A percentile compares a stretch with the other conserved stretches of the same genome.
Evolutionary conservation across 176 grass and related monocot species (phyloP).

Genomic region (Carex littledalei): DNA sequence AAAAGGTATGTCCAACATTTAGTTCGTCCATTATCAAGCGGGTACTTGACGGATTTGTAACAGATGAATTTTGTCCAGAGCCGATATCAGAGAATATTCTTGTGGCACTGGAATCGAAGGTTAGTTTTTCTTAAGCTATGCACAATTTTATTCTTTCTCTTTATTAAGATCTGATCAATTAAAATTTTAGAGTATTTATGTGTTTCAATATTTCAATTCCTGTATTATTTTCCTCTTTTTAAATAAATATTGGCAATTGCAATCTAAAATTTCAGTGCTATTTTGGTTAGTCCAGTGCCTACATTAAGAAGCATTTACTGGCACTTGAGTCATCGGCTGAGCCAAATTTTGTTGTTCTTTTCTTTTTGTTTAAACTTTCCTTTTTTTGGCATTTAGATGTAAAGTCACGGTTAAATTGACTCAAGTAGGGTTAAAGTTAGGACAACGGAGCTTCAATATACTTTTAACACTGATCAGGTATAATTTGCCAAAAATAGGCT

Average conservation of each 20-base stretch:
- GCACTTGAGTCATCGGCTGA: not conserved
- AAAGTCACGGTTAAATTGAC: not conserved
- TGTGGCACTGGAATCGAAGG: constrained; percentile 79
- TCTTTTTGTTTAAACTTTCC: not conserved
- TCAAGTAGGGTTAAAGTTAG: not conserved
- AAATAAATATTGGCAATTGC: not conserved
- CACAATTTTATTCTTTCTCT: not conserved
- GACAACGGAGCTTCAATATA: not conserved
- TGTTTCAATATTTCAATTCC: not conserved
- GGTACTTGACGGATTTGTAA: constrained; percentile 60
- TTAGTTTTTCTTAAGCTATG: constrained; percentile 30
- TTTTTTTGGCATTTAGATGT: not conserved
- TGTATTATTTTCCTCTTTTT: not conserved
- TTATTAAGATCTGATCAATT: not conserved
- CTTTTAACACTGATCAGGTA: not conserved
- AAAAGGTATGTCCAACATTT: constrained; percentile 88
- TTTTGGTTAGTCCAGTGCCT: not conserved
- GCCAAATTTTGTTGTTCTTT: not conserved
- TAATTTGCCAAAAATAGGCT: not conserved
- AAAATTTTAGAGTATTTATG: not conserved
- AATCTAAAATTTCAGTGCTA: not conserved
- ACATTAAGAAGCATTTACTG: not conserved
- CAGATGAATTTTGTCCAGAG: constrained; percentile 96
- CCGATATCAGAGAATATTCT: constrained; percentile 59
- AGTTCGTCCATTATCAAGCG: constrained; percentile 70